These are phyloP conservation scores for Kockovaella imperatae DNA, from an alignment of 768 basidiomycete species.

Conservation along the genomic window DNA sequence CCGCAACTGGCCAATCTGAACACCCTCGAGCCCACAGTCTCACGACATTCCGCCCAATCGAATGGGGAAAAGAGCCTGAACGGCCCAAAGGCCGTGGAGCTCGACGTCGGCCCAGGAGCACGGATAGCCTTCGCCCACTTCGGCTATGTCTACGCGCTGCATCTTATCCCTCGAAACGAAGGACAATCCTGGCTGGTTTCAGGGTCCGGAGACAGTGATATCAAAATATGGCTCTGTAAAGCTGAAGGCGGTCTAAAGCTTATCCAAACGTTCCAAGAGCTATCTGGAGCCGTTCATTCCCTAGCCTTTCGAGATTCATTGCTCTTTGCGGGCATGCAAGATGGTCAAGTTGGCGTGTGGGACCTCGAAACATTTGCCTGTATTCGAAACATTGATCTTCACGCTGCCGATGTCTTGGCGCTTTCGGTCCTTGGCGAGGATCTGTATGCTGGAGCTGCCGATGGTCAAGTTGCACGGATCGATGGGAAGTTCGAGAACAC, in stretches of 20 bases:
- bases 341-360: conserved; percentile 82
- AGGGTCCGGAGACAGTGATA: conserved; percentile 81
- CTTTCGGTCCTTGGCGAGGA: conserved; percentile 60
- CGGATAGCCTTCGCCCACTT: conserved; percentile 85
- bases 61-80: not conserved
- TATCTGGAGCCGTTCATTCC: conserved; percentile 70
- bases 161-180: conserved; percentile 46
- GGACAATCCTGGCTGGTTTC: conserved; percentile 57
- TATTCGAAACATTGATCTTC: conserved; percentile 76
- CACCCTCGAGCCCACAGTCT: too few species aligned
- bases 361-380: conserved; percentile 83
- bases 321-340: conserved; percentile 87
- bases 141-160: conserved; percentile 87
- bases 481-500: conserved; percentile 77
- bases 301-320: conserved; percentile 67
- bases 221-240: conserved; percentile 52
- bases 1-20: too few species aligned
- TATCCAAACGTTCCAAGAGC: conserved; percentile 21
- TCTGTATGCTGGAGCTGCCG: conserved; percentile 52
- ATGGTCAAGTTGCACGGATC: conserved; percentile 69
- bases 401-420: conserved; percentile 79
- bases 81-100: conserved; percentile 13
- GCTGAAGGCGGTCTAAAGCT: conserved; percentile 30
- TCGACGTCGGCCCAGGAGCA: conserved; percentile 57
- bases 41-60: not conserved